A percentile compares a stretch with the other conserved stretches of the same genome.
phyloP scores from a whole-genome alignment of 2,329 filamentous ascomycete species.

The Fusarium sp. region DNA sequence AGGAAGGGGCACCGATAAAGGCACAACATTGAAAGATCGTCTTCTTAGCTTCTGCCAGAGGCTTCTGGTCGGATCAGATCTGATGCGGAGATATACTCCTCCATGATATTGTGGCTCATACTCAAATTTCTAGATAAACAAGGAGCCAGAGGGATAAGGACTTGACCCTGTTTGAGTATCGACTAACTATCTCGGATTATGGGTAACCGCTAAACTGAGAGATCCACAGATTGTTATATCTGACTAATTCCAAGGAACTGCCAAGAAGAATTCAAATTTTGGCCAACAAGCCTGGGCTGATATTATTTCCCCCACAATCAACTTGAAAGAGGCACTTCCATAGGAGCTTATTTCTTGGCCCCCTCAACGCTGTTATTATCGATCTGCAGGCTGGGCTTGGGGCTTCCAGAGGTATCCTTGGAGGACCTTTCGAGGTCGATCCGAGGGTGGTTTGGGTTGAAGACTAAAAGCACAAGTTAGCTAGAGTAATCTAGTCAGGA shows the following conservation, averaged over 20 bases:
- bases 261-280: neutral
- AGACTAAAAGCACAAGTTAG: constrained; percentile 26
- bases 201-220: neutral
- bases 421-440: constrained; percentile 20
- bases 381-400: constrained; percentile 10
- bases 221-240: neutral
- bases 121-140: neutral
- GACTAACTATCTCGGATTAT: neutral
- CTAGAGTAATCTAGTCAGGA: neutral
- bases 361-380: constrained; percentile 6
- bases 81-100: neutral
- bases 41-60: no score
- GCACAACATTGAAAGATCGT: no score
- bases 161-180: neutral
- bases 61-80: neutral
- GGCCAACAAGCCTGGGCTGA: neutral
- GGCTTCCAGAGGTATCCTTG: neutral
- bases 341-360: neutral
- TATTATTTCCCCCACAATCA: neutral
- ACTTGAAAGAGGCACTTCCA: neutral
- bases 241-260: neutral
- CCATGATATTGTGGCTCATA: neutral
- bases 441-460: constrained; percentile 32
- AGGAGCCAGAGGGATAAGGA: neutral
- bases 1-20: no score